Base-by-base conservation (phyloP, 257 asterid species). In the Galeopsis tetrahit region DNA sequence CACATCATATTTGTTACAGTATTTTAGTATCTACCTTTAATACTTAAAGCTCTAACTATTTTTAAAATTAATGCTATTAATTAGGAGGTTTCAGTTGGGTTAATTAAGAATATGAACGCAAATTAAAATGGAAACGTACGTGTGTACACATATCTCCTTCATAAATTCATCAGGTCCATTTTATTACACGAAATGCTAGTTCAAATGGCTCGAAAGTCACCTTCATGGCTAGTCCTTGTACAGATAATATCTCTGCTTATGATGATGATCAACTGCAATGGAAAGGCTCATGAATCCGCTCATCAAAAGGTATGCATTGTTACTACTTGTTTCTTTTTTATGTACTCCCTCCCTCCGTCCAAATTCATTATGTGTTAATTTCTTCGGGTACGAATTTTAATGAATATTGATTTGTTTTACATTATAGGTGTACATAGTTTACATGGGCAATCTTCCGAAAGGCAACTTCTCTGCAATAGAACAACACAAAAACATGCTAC, bases 371-470 rank as follows among this genome's bases (percentile, higher is more conserved):
- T 21, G 28, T 21, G 28, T 21, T 1, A 21, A 21, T 21, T 21
- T 21, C 28, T 21, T 21, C 1, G 28, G 28, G 1, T 1, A 21
- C 1, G 28, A 21, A 1, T 21, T 21, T 21, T 21, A 21, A 1
- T 1, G 1, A 21, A 21, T 21, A 21, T 21, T 21, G 28, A 21
- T 21, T 21, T 0, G 28, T 21, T 21, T 21, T 21, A 21, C 28
- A 21, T 21, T 21, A 55, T 58, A 83, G 87, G 87, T 71, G 2
- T 80, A 86, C 71, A 70, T 86, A 15, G 89, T 84, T 60, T 84
- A 86, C 79, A 84, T 84, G 88, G 88, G 92, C 4, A 81, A 86
- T 70, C 82, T 71, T 14, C 87, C 84, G 10, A 72, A 69, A 59
- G 82, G 79, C 66, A 86, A 68, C 13, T 60, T 77, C 65, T 70